Conservation (phyloP, 176 grass and related monocot species). For the Cenchrus americanus region DNA sequence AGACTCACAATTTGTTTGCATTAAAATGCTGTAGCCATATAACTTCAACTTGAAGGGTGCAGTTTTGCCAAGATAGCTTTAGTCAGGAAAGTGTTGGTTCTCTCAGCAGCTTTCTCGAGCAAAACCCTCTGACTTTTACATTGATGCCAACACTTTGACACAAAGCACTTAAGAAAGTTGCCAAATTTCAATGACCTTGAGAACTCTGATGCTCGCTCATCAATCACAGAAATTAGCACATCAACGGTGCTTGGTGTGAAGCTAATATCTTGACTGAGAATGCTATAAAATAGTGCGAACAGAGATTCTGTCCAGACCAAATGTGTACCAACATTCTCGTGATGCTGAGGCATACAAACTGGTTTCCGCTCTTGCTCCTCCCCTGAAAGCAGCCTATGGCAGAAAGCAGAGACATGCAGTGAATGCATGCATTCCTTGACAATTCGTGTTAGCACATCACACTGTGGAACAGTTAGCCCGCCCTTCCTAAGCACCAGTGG, state of each 20-base stretch:
- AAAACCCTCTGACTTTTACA: constrained; percentile 54
- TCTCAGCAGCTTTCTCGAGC: constrained; percentile 63
- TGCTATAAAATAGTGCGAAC: constrained; percentile 69
- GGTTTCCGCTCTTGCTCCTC: constrained; percentile 40
- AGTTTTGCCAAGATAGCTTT: constrained; percentile 83
- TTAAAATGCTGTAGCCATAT: neutral
- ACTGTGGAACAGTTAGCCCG: constrained; percentile 62
- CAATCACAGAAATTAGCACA: constrained; percentile 58
- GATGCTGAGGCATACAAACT: constrained; percentile 67
- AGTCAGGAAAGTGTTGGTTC: constrained; percentile 71
- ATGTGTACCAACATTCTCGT: constrained; percentile 35
- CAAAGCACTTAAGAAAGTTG: constrained; percentile 69
- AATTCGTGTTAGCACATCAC: constrained; percentile 62
- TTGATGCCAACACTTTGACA: constrained; percentile 55
- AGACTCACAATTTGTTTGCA: neutral
- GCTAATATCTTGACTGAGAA: constrained; percentile 71
- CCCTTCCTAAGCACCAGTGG: constrained; percentile 66
- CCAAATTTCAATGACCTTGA: constrained; percentile 75
- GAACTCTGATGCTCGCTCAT: constrained; percentile 59
- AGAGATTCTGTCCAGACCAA: constrained; percentile 79
- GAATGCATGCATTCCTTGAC: constrained; percentile 84
- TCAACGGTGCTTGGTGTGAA: constrained; percentile 58
- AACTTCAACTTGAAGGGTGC: constrained; percentile 39
- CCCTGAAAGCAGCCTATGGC: constrained; percentile 69
- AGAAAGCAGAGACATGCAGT: constrained; percentile 71